These are phyloP conservation scores for Kodamaea alishanica DNA, from an alignment of 1,139 yeast genomes.

Conservation along the genomic window DNA sequence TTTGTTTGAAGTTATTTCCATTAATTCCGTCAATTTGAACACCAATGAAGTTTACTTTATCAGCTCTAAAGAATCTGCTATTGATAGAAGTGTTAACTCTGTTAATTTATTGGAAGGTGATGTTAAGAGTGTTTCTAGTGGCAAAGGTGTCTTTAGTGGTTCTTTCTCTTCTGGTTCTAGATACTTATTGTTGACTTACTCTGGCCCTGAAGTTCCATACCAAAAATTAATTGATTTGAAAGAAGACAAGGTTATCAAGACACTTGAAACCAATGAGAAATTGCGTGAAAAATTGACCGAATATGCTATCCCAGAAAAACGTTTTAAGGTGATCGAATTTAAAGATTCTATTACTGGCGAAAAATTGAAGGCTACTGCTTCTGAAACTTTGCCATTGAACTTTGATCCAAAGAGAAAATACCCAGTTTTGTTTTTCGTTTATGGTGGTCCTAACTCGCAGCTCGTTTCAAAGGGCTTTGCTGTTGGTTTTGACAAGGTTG, in stretches of 20 bases:
- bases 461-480: conserved; percentile 52
- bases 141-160: conserved; percentile 65
- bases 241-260: conserved; percentile 25
- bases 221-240: conserved; percentile 61
- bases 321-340: conserved; percentile 47
- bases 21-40: conserved; percentile 43
- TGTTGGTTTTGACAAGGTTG: conserved; percentile 58
- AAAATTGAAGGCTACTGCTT: conserved; percentile 47
- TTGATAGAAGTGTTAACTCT: conserved; percentile 52
- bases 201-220: conserved; percentile 66
- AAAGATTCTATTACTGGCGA: conserved; percentile 42
- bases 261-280: conserved; percentile 48
- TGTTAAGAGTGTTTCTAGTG: conserved; percentile 51
- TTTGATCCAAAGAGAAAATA: conserved; percentile 55
- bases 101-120: conserved; percentile 39
- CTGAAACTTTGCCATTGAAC: conserved; percentile 61
- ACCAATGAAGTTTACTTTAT: conserved; percentile 44
- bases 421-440: conserved; percentile 69
- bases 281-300: conserved; percentile 34
- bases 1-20: conserved; percentile 51
- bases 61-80: conserved; percentile 49
- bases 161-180: conserved; percentile 69
- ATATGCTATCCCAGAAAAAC: conserved; percentile 48
- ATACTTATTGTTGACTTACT: conserved; percentile 53
- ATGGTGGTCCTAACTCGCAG: conserved; percentile 85